These are phyloP conservation scores for Capsicum baccatum DNA, from an alignment of 257 asterid genomes.

Conservation along the genomic window DNA sequence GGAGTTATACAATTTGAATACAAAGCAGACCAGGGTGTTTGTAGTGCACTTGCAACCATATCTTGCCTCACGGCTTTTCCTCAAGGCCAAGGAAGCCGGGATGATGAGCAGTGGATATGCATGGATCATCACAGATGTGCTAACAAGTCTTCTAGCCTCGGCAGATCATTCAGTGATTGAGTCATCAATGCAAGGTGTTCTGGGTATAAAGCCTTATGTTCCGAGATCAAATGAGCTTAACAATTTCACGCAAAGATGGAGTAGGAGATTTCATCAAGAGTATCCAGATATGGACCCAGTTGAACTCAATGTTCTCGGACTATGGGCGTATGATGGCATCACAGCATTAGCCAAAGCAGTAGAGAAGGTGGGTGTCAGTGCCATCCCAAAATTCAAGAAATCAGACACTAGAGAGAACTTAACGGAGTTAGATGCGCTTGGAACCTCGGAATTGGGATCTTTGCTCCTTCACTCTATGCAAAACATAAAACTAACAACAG, in stretches of 20 bases:
- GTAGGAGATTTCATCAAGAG: conserved; percentile 32
- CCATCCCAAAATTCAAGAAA: conserved; percentile 23
- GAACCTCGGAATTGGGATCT: conserved; percentile 46
- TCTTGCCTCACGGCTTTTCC: conserved; percentile 46
- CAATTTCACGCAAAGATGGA: conserved; percentile 44
- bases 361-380: conserved; percentile 32
- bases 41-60: conserved; percentile 49
- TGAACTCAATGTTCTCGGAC: conserved; percentile 53
- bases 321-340: conserved; percentile 61
- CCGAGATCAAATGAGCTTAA: conserved; percentile 40
- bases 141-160: conserved; percentile 44
- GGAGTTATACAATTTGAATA: conserved; percentile 38
- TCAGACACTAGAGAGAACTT: conserved; percentile 24
- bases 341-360: conserved; percentile 47
- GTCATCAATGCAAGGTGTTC: conserved; percentile 54
- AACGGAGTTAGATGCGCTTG: conserved; percentile 33
- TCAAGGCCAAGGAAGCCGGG: conserved; percentile 44
- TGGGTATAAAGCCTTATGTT: conserved; percentile 53
- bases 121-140: conserved; percentile 56
- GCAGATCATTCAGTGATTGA: conserved; percentile 38
- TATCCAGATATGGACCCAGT: conserved; percentile 30
- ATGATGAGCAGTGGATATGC: conserved; percentile 58
- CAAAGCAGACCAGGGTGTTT: conserved; percentile 53
- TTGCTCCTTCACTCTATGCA: conserved; percentile 39
- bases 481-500: conserved; percentile 34